Evolutionary conservation across 257 asterid species (phyloP).

Genomic region (Osmanthus fragrans): DNA sequence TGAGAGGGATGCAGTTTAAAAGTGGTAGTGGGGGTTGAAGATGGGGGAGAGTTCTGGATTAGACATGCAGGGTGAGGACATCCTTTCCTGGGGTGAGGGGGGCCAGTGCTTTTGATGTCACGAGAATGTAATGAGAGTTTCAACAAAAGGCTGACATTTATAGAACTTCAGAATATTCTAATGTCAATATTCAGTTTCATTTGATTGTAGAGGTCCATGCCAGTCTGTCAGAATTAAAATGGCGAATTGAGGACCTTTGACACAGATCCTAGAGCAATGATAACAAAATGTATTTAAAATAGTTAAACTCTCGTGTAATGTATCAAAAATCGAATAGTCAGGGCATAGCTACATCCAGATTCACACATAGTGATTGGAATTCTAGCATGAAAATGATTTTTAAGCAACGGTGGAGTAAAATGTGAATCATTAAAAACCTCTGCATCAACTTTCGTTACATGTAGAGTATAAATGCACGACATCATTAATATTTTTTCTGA

Average conservation of each 20-base stretch:
- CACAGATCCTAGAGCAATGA: background rate
- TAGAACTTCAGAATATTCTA: background rate
- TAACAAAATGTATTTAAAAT: background rate
- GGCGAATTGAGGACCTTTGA: slow-evolving; percentile 5
- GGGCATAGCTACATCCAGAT: background rate
- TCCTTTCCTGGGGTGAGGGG: background rate
- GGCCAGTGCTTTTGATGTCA: background rate
- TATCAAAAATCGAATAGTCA: background rate
- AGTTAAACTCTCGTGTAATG: background rate
- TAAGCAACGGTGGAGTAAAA: background rate
- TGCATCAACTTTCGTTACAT: background rate
- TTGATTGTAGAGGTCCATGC: background rate
- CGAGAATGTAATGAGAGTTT: background rate
- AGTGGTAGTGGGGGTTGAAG: background rate
- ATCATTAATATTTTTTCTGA: background rate
- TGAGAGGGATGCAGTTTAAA: background rate
- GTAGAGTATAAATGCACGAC: background rate
- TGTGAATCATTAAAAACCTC: background rate
- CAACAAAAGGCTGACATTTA: background rate
- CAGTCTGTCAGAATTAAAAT: background rate
- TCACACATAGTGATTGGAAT: background rate
- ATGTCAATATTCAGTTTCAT: background rate
- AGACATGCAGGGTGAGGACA: background rate
- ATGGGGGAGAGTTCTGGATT: background rate
- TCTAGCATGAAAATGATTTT: background rate